Percentiles rank a stretch among this genome's conserved stretches.
Evolutionary conservation across 345 rosid species (phyloP).

Genomic region (Eucalyptus cloeziana): DNA sequence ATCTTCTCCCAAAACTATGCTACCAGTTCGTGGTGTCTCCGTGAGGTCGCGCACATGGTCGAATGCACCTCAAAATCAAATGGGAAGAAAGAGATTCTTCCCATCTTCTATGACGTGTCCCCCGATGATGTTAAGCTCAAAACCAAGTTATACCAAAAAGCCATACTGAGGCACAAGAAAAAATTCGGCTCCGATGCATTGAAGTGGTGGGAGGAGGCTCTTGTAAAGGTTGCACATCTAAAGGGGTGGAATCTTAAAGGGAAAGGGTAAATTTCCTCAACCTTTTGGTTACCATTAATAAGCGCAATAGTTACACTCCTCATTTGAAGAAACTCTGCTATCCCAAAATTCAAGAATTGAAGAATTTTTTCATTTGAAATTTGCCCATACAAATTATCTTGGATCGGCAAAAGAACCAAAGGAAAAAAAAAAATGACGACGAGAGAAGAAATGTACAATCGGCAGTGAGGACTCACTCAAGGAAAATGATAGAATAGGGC

Average conservation of each 20-base stretch:
- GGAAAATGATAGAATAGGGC: no score
- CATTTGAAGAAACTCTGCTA: background rate
- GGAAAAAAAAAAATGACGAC: no score
- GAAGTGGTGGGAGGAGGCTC: background rate
- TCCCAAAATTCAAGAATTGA: no score
- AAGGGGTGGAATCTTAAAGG: accelerated
- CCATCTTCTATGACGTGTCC: background rate
- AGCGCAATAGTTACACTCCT: background rate
- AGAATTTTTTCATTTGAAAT: no score
- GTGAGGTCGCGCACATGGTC: background rate
- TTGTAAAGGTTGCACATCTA: background rate
- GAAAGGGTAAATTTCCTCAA: background rate
- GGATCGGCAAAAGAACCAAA: no score
- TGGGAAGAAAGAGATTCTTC: background rate
- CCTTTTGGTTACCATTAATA: background rate
- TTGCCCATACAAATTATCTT: no score
- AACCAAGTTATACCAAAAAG: accelerated
- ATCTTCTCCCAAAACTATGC: background rate
- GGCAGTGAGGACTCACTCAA: background rate
- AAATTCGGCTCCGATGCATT: background rate
- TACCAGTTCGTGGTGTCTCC: background rate
- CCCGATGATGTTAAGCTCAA: accelerated
- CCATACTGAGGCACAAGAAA: background rate
- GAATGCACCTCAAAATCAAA: accelerated
- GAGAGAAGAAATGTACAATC: background rate